phyloP scores from a whole-genome alignment of 257 asterid genomes.

The Nicotiana obtusifolia region DNA sequence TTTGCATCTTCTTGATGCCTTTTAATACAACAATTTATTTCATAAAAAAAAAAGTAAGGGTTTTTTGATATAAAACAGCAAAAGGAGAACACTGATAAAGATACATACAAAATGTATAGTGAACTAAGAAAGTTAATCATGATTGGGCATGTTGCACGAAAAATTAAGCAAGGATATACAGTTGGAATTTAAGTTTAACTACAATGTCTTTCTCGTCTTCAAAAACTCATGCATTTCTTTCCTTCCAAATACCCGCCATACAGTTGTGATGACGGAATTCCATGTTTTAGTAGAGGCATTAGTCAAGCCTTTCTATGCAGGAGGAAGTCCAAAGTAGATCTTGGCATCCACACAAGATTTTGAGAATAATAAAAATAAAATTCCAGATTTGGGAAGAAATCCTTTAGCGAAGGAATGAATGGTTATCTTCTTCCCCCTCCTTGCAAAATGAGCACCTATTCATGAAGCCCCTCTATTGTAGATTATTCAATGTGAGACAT shows the following conservation, averaged over 20 bases:
- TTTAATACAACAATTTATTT: too few relatives aligned
- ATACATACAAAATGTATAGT: too few relatives aligned
- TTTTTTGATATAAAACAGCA: too few relatives aligned
- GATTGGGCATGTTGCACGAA: background rate
- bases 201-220: background rate
- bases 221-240: background rate
- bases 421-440: background rate
- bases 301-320: too few relatives aligned
- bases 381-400: background rate
- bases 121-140: background rate
- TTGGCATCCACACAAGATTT: background rate
- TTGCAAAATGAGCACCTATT: background rate
- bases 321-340: too few relatives aligned
- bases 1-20: too few relatives aligned
- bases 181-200: background rate
- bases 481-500: background rate
- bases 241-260: background rate
- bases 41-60: too few relatives aligned
- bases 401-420: background rate
- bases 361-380: background rate
- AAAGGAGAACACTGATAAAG: too few relatives aligned
- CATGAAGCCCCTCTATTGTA: background rate
- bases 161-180: background rate
- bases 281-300: background rate
- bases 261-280: background rate